Conservation (phyloP, 306 rosid genomes). For the barrel medic (Medicago truncatula) region DNA sequence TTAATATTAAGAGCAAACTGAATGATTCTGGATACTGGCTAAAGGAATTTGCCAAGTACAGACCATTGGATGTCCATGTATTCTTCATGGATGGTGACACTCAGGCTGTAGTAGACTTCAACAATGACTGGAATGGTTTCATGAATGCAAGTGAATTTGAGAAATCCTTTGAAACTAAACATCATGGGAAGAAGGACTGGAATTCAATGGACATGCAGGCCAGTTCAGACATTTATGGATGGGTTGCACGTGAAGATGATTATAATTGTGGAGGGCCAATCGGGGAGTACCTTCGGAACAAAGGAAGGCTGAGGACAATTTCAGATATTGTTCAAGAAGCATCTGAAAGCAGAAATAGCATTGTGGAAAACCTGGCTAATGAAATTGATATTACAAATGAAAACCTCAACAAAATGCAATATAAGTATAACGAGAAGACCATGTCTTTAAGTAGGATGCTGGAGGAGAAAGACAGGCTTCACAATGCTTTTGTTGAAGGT, state of each 20-base stretch:
- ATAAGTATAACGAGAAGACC: constrained; percentile 73
- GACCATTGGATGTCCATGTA: constrained; percentile 58
- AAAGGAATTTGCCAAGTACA: constrained; percentile 59
- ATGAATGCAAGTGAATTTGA: constrained; percentile 76
- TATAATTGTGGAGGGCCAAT: constrained; percentile 64
- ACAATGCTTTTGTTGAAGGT: constrained; percentile 80
- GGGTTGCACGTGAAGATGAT: constrained; percentile 92
- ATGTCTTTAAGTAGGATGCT: constrained; percentile 87
- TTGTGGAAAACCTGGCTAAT: constrained; percentile 71
- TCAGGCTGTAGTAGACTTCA: constrained; percentile 65
- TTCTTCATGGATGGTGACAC: constrained; percentile 54
- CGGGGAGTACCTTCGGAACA: constrained; percentile 80
- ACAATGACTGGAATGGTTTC: constrained; percentile 81
- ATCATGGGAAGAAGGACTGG: constrained; percentile 72
- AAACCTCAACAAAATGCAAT: constrained; percentile 63
- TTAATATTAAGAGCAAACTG: constrained; percentile 51
- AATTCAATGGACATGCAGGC: constrained; percentile 41
- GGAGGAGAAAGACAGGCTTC: constrained; percentile 82
- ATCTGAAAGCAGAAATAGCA: constrained; percentile 58
- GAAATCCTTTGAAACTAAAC: constrained; percentile 62
- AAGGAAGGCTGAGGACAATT: constrained; percentile 78
- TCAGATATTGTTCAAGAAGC: constrained; percentile 82
- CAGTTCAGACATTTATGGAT: constrained; percentile 70
- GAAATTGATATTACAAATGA: constrained; percentile 77
- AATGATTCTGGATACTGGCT: constrained; percentile 69